Conservation (phyloP, 2,329 filamentous ascomycete genomes). For the Samsoniella hepiali region DNA sequence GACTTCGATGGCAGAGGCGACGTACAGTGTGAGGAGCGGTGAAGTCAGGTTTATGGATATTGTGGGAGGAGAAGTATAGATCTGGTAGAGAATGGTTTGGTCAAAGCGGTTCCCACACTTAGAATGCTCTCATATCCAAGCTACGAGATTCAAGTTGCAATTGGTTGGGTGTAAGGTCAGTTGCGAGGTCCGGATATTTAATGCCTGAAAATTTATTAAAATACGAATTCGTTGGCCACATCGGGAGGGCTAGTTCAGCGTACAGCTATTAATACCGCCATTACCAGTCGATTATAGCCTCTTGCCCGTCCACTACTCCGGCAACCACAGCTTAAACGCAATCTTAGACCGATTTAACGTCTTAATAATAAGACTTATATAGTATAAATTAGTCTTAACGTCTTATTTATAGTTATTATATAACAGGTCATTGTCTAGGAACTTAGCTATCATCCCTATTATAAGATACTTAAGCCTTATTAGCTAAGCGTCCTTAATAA, state of each 20-base stretch:
- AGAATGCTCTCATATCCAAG: too few relatives aligned
- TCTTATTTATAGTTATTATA: conserved; percentile 30
- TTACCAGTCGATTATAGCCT: conserved; percentile 48
- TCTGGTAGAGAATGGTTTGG: too few relatives aligned
- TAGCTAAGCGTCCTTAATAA: background rate
- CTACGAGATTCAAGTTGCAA: too few relatives aligned
- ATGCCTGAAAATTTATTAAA: conserved; percentile 30
- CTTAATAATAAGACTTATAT: conserved; percentile 23
- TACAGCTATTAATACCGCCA: conserved; percentile 46
- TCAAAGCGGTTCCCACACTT: too few relatives aligned
- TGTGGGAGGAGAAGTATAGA: too few relatives aligned
- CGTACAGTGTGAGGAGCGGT: too few relatives aligned
- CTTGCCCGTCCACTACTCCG: conserved; percentile 39
- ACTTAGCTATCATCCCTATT: conserved; percentile 22
- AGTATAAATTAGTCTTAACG: conserved; percentile 24
- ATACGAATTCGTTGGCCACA: too few relatives aligned
- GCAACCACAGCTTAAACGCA: conserved; percentile 47
- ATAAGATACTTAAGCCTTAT: conserved; percentile 14
- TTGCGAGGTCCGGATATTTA: conserved; percentile 45
- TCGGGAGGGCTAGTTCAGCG: background rate
- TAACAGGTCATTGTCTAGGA: conserved; percentile 37
- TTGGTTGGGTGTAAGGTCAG: too few relatives aligned
- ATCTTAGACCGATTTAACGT: conserved; percentile 41
- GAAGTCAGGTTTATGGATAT: too few relatives aligned
- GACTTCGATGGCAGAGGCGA: too few relatives aligned